A percentile compares a stretch with the other conserved stretches of the same genome.
Evolutionary conservation across 331 rosid genomes (phyloP).

Genomic region (Phaseolus coccineus): DNA sequence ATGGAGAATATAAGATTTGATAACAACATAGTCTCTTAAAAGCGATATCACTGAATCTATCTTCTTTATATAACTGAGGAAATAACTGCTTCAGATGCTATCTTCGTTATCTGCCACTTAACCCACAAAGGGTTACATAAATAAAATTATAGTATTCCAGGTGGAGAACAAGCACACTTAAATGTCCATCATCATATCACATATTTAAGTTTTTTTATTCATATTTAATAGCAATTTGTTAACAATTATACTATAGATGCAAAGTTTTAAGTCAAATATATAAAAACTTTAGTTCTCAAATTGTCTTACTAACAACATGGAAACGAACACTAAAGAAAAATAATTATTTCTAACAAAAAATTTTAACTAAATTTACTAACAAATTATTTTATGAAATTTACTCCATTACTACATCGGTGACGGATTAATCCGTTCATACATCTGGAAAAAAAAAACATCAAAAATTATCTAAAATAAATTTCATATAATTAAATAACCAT

Average conservation of each 20-base stretch:
- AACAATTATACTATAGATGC: background rate
- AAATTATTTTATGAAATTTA: too few species aligned
- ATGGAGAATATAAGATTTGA: constrained; percentile 37
- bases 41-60: constrained; percentile 56
- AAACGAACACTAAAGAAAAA: background rate
- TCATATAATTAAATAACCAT: too few species aligned
- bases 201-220: background rate
- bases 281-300: background rate
- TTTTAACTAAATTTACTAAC: too few species aligned
- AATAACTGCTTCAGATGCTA: constrained; percentile 56
- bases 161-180: constrained; percentile 6
- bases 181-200: constrained; percentile 15
- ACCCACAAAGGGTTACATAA: constrained; percentile 59
- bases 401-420: too few species aligned
- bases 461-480: too few species aligned
- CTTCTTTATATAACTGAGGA: constrained; percentile 48
- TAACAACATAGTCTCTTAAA: constrained; percentile 28
- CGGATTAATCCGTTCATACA: too few species aligned
- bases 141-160: constrained; percentile 51
- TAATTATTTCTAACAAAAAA: too few species aligned
- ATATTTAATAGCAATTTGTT: background rate
- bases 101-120: constrained; percentile 71
- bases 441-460: too few species aligned
- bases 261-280: background rate
- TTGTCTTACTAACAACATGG: background rate